Base-by-base conservation (phyloP, 176 grass and related monocot genomes). In the Alloteropsis semialata region DNA sequence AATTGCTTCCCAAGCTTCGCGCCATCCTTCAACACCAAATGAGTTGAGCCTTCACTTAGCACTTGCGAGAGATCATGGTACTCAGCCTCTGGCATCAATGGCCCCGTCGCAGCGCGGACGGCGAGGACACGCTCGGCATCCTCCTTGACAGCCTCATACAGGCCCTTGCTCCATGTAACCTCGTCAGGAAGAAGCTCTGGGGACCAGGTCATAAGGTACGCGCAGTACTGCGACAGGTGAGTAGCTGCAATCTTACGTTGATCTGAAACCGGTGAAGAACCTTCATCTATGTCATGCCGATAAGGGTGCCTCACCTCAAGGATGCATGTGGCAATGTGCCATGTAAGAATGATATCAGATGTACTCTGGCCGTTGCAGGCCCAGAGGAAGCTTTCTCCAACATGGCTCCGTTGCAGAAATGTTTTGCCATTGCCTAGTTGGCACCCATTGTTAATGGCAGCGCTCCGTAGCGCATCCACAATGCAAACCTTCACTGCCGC, bases 241-340 rank as follows among this genome's bases (percentile, higher is more conserved):
- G 34, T 36, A 5, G 73, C 63, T 27, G 27, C 51, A 12, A 15
- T 57, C 73, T 36, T 84, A 5, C 58, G 1, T 0, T 17, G 17
- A 50, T 43, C 5, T 6, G 11, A 10, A 41, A 22, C 14, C 14
- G 2, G 3, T 12, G 61, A 0, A 29, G 32, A n/a, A 25, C 21
- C 12, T 8, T 54, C 29, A 0, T 5, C 3, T 11, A 34, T 7
- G 0, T 53, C 0, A 0, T 12, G 8, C 38, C 13, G 28, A 14
- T 4, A 2, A 6, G 68, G 30, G 0, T 41, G 1, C n/a, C n/a
- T 66, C 11, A 76, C n/a, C 49, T 76, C 82, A 24, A 76, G 9
- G 27, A 85, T 85, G 41, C 6, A 28, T 14, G 83, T 85, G 39
- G 74, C 83, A 5, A 85, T 70, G 15, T 78, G 83, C 65, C 83